Evolutionary conservation across 179 eudicot genomes (phyloP).

Genomic region (Spergularia azorica): DNA sequence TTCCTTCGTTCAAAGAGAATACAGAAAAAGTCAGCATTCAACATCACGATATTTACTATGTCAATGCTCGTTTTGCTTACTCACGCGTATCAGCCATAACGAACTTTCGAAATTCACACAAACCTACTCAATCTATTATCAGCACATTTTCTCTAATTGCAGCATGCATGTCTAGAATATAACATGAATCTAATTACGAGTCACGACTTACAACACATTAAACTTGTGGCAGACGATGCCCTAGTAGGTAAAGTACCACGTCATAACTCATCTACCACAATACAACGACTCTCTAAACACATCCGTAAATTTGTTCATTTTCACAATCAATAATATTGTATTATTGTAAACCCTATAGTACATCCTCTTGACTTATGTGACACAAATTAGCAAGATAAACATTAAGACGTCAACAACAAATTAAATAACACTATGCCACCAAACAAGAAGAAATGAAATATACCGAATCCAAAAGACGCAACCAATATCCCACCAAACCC

Average conservation of each 20-base stretch:
- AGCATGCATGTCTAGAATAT: too few species aligned
- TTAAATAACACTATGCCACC: neutral
- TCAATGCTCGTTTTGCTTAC: neutral
- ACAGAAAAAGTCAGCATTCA: neutral
- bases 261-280: neutral
- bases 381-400: neutral
- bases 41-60: neutral
- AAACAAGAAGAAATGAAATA: neutral
- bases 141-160: too few species aligned
- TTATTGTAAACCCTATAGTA: neutral
- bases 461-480: constrained; percentile 1
- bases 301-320: too few species aligned
- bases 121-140: neutral
- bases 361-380: neutral
- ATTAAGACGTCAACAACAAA: neutral
- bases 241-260: too few species aligned
- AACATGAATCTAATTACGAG: too few species aligned
- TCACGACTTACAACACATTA: too few species aligned
- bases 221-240: too few species aligned
- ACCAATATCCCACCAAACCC: neutral
- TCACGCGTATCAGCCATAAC: neutral
- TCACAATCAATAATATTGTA: neutral
- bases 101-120: neutral
- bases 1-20: neutral
- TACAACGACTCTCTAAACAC: too few species aligned